Percentiles rank a stretch among this genome's conserved stretches.
Conservation (phyloP, 1,284 basidiomycete genomes). For the Pterulicium gracile region DNA sequence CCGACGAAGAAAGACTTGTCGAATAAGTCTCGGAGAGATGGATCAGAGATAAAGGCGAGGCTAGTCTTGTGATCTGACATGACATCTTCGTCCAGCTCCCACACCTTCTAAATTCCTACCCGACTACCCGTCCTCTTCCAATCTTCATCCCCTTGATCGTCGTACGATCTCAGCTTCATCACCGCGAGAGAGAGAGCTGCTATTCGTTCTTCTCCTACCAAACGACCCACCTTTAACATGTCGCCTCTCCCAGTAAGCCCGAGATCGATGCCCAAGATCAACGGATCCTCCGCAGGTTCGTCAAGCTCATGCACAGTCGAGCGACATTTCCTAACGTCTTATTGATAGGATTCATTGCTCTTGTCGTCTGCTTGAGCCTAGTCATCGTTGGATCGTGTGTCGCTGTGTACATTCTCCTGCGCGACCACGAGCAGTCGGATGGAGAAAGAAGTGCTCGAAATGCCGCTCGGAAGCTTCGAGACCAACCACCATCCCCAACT, state of each 20-base stretch:
- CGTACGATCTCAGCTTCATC: no score
- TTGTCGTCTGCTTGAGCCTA: conserved; percentile 31
- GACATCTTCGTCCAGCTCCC: no score
- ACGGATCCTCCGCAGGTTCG: not conserved
- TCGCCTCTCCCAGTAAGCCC: not conserved
- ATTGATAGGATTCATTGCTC: conserved; percentile 31
- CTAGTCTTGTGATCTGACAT: no score
- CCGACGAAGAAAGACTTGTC: no score
- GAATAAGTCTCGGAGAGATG: no score
- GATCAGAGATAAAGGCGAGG: no score
- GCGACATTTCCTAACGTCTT: not conserved
- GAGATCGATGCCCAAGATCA: not conserved
- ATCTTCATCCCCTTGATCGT: no score
- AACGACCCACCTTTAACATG: not conserved
- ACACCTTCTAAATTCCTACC: no score
- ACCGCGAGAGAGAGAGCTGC: no score
- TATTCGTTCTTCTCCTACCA: no score
- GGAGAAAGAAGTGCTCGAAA: conserved; percentile 16
- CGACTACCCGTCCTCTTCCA: no score
- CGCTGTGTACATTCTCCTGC: conserved; percentile 33
- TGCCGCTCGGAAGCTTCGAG: conserved; percentile 14
- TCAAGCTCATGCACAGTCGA: not conserved
- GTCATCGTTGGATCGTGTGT: conserved; percentile 31
- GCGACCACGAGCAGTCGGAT: conserved; percentile 24
- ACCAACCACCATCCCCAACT: conserved; percentile 8